Evolutionary conservation across 352 stramenopile species (phyloP).

Genomic region (Phytophthora sp.): DNA sequence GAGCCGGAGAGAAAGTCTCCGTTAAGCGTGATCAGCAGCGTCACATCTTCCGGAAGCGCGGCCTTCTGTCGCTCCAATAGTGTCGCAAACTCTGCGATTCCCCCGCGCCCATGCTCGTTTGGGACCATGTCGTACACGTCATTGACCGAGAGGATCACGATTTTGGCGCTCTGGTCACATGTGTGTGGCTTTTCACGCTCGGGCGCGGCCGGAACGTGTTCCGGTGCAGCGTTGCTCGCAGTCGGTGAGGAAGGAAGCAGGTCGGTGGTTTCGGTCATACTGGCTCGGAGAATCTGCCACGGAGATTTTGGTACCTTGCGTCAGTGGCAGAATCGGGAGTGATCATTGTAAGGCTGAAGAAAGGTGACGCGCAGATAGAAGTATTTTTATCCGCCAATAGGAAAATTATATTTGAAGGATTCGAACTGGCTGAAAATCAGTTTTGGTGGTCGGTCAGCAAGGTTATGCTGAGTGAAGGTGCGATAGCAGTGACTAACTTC

Average conservation of each 20-base stretch:
- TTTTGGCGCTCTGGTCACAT: constrained; percentile 38
- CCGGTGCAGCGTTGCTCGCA: not conserved
- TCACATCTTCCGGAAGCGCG: constrained; percentile 48
- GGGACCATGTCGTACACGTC: constrained; percentile 81
- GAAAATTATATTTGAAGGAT: not conserved
- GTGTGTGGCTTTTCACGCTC: constrained; percentile 22
- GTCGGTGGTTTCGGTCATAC: constrained; percentile 33
- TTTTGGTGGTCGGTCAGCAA: no score
- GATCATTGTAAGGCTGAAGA: constrained; percentile 25
- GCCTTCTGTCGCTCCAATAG: constrained; percentile 57
- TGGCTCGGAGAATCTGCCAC: not conserved
- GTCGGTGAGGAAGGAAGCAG: constrained; percentile 13
- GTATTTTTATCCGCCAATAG: constrained; percentile 14
- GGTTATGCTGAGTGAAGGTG: no score
- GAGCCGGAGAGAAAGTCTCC: constrained; percentile 81
- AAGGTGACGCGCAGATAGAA: not conserved
- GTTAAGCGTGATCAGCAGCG: constrained; percentile 76
- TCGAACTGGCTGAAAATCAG: not conserved
- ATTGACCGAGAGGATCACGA: constrained; percentile 72
- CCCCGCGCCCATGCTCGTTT: constrained; percentile 62
- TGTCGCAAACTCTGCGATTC: constrained; percentile 70
- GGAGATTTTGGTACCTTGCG: not conserved
- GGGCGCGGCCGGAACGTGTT: constrained; percentile 1
- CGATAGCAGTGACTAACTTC: no score
- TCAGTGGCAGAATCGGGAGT: constrained; percentile 17